Conservation (phyloP, 2,329 filamentous ascomycete species). For the Botrytis byssoidea region DNA sequence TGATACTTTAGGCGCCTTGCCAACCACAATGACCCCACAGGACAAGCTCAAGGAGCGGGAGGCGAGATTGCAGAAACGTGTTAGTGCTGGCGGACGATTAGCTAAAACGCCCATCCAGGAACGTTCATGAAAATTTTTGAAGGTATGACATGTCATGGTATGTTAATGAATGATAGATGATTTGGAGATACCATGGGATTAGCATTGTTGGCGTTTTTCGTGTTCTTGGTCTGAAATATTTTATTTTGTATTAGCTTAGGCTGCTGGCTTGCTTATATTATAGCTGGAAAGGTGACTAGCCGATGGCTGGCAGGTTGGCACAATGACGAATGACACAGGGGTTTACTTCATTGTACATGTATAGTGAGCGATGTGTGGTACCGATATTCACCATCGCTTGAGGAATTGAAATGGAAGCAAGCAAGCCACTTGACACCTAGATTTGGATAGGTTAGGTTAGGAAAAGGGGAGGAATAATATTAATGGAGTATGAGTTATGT, state of each 20-base stretch:
- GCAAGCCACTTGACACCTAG: background rate
- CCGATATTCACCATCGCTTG: background rate
- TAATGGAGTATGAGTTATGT: slow-evolving; percentile 4
- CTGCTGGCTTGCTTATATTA: slow-evolving; percentile 9
- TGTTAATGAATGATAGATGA: slow-evolving; percentile 35
- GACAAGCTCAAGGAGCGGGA: slow-evolving; percentile 65
- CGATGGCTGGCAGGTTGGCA: background rate
- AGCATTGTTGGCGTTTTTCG: slow-evolving; percentile 37
- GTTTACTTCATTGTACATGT: background rate
- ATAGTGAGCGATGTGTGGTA: background rate
- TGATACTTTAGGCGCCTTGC: slow-evolving; percentile 63
- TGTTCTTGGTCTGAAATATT: slow-evolving; percentile 4
- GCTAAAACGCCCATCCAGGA: slow-evolving; percentile 44
- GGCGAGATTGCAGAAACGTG: slow-evolving; percentile 70
- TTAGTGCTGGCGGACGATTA: slow-evolving; percentile 73
- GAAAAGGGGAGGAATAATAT: slow-evolving; percentile 3
- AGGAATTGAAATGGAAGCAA: background rate
- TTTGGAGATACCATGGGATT: slow-evolving; percentile 38
- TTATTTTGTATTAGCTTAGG: slow-evolving; percentile 19
- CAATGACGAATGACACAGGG: background rate
- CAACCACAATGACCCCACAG: slow-evolving; percentile 46
- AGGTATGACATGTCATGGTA: slow-evolving; percentile 15
- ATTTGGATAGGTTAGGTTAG: slow-evolving; percentile 13
- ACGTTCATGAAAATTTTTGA: slow-evolving; percentile 27
- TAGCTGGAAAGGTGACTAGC: background rate